Base-by-base conservation (phyloP, 768 basidiomycete species). In the Neoboletus magnificus region DNA sequence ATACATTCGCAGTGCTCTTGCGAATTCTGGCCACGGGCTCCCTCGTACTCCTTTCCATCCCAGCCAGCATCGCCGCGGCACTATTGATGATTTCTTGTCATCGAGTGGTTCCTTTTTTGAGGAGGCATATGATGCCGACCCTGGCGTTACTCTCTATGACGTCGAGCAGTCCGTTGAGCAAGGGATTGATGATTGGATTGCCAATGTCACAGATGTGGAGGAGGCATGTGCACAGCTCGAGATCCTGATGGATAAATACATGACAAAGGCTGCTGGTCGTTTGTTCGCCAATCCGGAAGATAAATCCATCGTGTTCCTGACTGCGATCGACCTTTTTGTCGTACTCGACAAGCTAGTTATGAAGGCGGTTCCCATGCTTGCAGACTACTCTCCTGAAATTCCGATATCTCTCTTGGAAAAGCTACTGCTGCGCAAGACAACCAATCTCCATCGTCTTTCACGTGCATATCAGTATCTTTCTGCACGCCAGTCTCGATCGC, bases 241-340 rank as follows among this genome's bases (percentile, higher is more conserved):
- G 18, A 16, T 18, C 13, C 13, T 37, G 18, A 37, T 37, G 36
- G 36, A 37, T 37, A 18, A 18, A 18, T 37, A n/a, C 18, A 37
- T 37, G 36, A 37, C n/a, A 1, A 37, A 37, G 36, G 36, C 36
- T 9, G n/a, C 18, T 7, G n/a, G 1, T 16, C 3, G 18, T 1
- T 18, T 7, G 36, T 18, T 37, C 13, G 7, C 9, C 36, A 37
- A 37, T 18, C 18, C 75, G 18, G 76, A 79, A 52, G 55, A 67
- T 35, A 36, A 60, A 4, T 79, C 78, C 0, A 53, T 74, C 7
- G 74, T 79, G 69, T 55, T 80, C 29, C 62, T 82, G 44, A 67
- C 66, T 0, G 27, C 29, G 13, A 30, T 67, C 1, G 75, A 79
- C 32, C 67, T 74, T 12, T 74, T 65, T 69, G 53, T 71, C 3